Percentiles rank a stretch among this genome's conserved stretches.
Conservation (phyloP, 495 filamentous ascomycete species). For the Penicillium goetzii region DNA sequence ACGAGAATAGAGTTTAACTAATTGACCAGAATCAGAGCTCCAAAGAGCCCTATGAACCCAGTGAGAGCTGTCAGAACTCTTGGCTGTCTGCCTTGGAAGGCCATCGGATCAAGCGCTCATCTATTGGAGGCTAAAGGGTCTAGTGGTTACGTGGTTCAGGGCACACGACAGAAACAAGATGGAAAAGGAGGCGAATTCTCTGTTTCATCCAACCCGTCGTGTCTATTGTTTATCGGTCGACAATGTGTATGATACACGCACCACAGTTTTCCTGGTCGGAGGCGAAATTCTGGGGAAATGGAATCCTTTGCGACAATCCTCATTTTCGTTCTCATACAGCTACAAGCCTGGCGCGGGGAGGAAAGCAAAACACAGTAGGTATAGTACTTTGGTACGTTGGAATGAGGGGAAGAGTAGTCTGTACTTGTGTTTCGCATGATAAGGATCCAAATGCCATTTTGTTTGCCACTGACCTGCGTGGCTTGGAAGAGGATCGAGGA, state of each 20-base stretch:
- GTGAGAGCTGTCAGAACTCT: constrained; percentile 28
- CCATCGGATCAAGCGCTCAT: constrained; percentile 16
- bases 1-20: constrained; percentile 11
- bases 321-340: neutral
- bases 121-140: constrained; percentile 2
- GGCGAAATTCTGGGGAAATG: constrained; percentile 15
- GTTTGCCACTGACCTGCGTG: constrained; percentile 21
- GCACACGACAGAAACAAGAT: neutral
- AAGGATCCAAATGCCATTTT: constrained; percentile 1
- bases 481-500: constrained; percentile 5
- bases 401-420: neutral
- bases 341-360: neutral
- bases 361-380: neutral
- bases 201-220: constrained; percentile 15
- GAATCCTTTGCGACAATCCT: constrained; percentile 2
- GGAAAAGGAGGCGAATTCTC: neutral
- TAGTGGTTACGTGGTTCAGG: neutral
- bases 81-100: constrained; percentile 1
- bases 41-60: neutral
- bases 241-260: constrained; percentile 16
- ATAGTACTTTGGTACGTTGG: neutral
- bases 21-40: constrained; percentile 13
- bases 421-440: constrained; percentile 12
- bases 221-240: neutral
- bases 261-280: neutral